Evolutionary conservation across 176 grass and related monocot species (phyloP), one percentile per base, ranked within the genome.

Genomic region (Carex myosuroides): DNA sequence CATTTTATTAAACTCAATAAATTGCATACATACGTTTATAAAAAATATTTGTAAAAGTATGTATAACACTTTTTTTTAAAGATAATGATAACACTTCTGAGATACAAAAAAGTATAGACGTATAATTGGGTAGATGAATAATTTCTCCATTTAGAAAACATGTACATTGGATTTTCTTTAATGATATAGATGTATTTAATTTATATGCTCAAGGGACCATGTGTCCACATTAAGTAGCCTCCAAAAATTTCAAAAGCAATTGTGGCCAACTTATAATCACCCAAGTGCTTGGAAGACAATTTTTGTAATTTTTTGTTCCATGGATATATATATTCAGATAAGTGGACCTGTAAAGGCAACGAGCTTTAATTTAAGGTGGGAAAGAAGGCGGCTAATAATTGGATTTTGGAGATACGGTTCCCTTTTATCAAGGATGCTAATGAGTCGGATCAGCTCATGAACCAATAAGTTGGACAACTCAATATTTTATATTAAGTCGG

Each of bases 181-280:
- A 26, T 26, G 26, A 46, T 46, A 48, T 48, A 10, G 26, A 22
- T 13, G 35, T 9, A 44, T 81, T 44, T 67, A 67, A 44, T 52
- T 46, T 67, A 67, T 81, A 52, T 81, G 32, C 59, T 81, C 21
- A 21, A 81, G 79, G 79, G 79, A 81, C 79, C 79, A 63, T 81
- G 33, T 63, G 13, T 81, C 79, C 59, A 64, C 57, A 48, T 64
- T 42, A 81, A 60, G 14, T 81, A 81, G 14, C 59, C 59, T 21
- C 26, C 79, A 81, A 44, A 64, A 44, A 22, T 44, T 20, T 41
- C 20, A n/a, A 14, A 14, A 13, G 56, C 1, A 60, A 81, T 14
- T 81, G 79, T 81, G 79, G 79, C 79, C 18, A 26, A 65, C 22
- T 50, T 46, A 8, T 81, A 46, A 60, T 81, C 79, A 81, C 35